Base-by-base conservation (phyloP, 176 grass and related monocot genomes). In the Carex kokanica region DNA sequence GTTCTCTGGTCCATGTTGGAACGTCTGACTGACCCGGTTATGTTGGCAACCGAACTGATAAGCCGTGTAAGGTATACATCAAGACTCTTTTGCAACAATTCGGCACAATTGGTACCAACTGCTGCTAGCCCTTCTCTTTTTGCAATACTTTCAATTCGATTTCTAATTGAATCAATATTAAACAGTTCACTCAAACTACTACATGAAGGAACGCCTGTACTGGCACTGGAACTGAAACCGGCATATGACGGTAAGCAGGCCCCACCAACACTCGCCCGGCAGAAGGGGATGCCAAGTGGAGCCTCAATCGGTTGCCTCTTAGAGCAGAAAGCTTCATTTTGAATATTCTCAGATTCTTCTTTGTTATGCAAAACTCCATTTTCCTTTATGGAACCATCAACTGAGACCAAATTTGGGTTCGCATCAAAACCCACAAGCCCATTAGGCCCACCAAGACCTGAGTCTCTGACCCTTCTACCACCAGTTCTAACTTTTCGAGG, bases 251-350 rank as follows among this genome's bases (percentile, higher is more conserved):
- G 74, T 83, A 85, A 95, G 64, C 36, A 80, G 47, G 88, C 74
- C 80, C 88, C 80, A 74, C 80, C 85, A 29, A 86, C 84, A 89
- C 83, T 92, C 41, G 85, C 75, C 86, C 83, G 69, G 52, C 85
- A 85, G 77, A 99, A 92, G 10, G 88, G 91, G 82, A 93, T 92
- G 36, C 96, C 93, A 85, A 93, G 89, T 41, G 93, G 96, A 81
- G 93, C 93, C 21, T 82, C 77, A 54, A 90, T 74, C 15, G 75
- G 74, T 72, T 68, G 55, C 29, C 59, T 84, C 17, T 64, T 74
- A 72, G 31, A 68, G 59, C 57, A 65, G 24, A 60, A 61, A 75
- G 60, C n/a, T 66, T 79, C 49, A 32, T 29, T 27, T 82, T 84
- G 88, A 56, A 49, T 49, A 49, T 84, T 60, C 52, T 79, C 81